Evolutionary conservation across 805 yeast species (phyloP).

Genomic region (Candida argentea): DNA sequence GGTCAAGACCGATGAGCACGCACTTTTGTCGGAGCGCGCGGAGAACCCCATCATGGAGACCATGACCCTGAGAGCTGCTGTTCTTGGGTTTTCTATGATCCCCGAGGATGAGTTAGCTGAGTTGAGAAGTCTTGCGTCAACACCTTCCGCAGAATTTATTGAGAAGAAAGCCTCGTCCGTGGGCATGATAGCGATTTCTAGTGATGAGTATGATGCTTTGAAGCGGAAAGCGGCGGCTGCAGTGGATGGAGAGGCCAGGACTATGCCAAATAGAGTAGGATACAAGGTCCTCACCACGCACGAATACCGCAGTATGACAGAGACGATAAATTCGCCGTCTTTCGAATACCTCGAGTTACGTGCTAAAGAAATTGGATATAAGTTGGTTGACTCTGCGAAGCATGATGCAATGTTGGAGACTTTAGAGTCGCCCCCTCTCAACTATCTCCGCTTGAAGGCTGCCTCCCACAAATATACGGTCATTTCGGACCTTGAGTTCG

Average conservation of each 20-base stretch:
- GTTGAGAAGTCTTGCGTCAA: slow-evolving; percentile 5
- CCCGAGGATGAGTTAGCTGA: slow-evolving; percentile 8
- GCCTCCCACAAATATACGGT: slow-evolving; percentile 1
- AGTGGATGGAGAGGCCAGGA: slow-evolving; percentile 7
- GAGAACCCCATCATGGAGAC: slow-evolving; percentile 19
- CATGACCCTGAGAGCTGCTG: slow-evolving; percentile 15
- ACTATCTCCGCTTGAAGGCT: slow-evolving; percentile 7
- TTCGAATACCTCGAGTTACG: slow-evolving; percentile 4
- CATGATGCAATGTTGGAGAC: neutral
- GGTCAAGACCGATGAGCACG: neutral
- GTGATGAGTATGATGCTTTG: slow-evolving; percentile 12
- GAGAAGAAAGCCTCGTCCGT: slow-evolving; percentile 8
- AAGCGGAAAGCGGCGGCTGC: slow-evolving; percentile 7
- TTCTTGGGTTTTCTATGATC: slow-evolving; percentile 5
- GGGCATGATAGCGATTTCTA: slow-evolving; percentile 8
- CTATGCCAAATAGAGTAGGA: slow-evolving; percentile 6
- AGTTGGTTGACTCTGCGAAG: slow-evolving; percentile 1
- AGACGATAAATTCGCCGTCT: slow-evolving; percentile 4
- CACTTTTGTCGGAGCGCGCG: neutral
- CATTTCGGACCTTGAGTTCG: slow-evolving; percentile 3
- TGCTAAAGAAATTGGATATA: slow-evolving; percentile 3
- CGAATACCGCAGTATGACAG: slow-evolving; percentile 5
- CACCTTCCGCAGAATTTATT: slow-evolving; percentile 9
- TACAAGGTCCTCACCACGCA: slow-evolving; percentile 6
- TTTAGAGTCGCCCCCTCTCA: slow-evolving; percentile 7